Evolutionary conservation across 371 early-diverging fungal species (phyloP).

Genomic region (Apophysomyces elegans): DNA sequence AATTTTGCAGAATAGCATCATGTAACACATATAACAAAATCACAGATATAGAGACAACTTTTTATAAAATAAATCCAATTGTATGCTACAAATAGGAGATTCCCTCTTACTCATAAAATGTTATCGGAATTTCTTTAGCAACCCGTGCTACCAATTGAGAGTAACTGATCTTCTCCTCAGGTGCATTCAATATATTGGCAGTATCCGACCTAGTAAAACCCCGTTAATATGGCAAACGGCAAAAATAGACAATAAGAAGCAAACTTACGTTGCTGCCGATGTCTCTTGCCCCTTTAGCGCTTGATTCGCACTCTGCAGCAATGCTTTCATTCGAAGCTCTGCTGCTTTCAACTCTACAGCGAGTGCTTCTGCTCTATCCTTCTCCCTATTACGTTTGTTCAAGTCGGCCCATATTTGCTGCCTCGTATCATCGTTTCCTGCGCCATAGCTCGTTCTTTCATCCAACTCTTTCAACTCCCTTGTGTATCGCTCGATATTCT

Average conservation of each 20-base stretch:
- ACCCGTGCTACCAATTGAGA: background rate
- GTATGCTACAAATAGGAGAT: no score
- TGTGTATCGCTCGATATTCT: slow-evolving; percentile 27
- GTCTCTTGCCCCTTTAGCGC: background rate
- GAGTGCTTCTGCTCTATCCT: slow-evolving; percentile 41
- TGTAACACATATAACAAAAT: no score
- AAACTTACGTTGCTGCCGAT: background rate
- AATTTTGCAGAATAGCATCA: no score
- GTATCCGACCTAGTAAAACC: background rate
- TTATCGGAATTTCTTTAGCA: slow-evolving; percentile 2
- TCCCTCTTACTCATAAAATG: background rate
- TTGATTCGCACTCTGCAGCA: background rate
- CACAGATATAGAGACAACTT: no score
- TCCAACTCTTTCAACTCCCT: slow-evolving; percentile 40
- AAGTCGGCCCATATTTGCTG: slow-evolving; percentile 58
- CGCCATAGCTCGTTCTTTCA: slow-evolving; percentile 29
- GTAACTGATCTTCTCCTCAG: background rate
- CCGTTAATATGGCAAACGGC: background rate
- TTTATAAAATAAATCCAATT: no score
- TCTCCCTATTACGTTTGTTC: slow-evolving; percentile 51
- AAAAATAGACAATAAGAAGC: background rate
- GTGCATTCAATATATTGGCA: background rate
- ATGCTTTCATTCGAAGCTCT: slow-evolving; percentile 35
- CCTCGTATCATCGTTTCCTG: slow-evolving; percentile 23
- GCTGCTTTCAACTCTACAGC: slow-evolving; percentile 36